Percentiles rank a stretch among this genome's conserved stretches.
These are phyloP conservation scores for Trifolium pratense DNA, from an alignment of 306 rosid genomes.

Conservation along the genomic window DNA sequence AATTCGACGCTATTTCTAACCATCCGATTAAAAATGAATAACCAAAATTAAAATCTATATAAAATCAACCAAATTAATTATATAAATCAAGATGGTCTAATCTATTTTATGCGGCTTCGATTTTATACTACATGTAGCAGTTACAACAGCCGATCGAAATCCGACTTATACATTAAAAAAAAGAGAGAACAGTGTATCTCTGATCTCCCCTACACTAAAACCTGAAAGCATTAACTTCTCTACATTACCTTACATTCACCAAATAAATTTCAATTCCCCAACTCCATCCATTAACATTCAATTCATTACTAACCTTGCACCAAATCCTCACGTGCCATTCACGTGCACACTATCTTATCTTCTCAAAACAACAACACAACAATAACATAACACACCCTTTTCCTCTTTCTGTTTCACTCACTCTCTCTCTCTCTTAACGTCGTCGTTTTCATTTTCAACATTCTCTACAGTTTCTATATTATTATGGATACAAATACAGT, in stretches of 20 bases:
- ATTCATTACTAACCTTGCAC: neutral
- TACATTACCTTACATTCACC: slow-evolving; percentile 5
- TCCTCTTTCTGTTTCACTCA: slow-evolving; percentile 4
- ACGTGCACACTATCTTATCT: slow-evolving; percentile 20
- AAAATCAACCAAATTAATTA: no score
- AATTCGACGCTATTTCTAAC: no score
- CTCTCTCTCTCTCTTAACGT: slow-evolving; percentile 30
- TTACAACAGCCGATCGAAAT: no score
- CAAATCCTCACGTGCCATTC: slow-evolving; percentile 36
- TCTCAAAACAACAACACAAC: neutral
- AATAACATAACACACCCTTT: neutral
- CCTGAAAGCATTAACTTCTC: slow-evolving; percentile 44
- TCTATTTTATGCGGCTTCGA: no score
- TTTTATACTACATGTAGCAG: no score
- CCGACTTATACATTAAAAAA: no score
- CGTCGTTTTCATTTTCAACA: slow-evolving; percentile 40
- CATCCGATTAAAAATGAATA: no score
- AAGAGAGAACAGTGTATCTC: neutral
- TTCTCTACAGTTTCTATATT: slow-evolving; percentile 23
- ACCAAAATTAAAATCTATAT: no score
- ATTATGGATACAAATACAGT: neutral
- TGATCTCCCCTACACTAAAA: neutral
- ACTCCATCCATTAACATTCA: slow-evolving; percentile 36
- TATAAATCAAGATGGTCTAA: no score
- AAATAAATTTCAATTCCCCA: slow-evolving; percentile 34